These are phyloP conservation scores for Psilocybe mexicana DNA, from an alignment of 1,284 basidiomycete genomes.

Conservation along the genomic window DNA sequence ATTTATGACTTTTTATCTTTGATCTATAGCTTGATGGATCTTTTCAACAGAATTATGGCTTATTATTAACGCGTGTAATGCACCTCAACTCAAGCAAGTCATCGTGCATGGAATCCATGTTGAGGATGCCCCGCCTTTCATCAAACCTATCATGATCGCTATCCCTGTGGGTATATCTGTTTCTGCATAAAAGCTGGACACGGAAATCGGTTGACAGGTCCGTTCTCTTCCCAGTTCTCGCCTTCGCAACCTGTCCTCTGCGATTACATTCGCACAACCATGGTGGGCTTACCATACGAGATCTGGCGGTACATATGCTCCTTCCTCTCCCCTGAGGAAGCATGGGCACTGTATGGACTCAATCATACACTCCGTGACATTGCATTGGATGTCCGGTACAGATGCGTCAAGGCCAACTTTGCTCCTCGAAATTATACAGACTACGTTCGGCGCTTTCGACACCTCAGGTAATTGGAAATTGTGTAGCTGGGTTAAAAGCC, in stretches of 20 bases:
- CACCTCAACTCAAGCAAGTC: background rate
- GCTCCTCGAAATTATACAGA: background rate
- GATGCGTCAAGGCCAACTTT: background rate
- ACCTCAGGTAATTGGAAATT: background rate
- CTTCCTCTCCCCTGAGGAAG: background rate
- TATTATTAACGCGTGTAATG: background rate
- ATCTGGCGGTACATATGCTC: background rate
- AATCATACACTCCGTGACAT: background rate
- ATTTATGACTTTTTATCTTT: background rate
- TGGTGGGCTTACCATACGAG: background rate
- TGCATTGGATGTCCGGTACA: background rate
- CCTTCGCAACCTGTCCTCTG: too few relatives aligned
- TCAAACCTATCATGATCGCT: too few relatives aligned
- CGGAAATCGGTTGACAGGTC: background rate
- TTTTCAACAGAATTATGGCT: background rate
- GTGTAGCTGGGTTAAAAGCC: background rate
- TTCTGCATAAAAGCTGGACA: background rate
- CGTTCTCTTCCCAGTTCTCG: background rate
- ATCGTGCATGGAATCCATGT: background rate
- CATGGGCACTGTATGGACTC: background rate
- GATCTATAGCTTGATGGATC: background rate
- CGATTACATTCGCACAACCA: too few relatives aligned
- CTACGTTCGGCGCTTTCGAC: background rate
- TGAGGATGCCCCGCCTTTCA: too few relatives aligned
- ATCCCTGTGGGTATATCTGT: too few relatives aligned